Conservation (phyloP, 805 yeast genomes). For the Candida parachauliodes region DNA sequence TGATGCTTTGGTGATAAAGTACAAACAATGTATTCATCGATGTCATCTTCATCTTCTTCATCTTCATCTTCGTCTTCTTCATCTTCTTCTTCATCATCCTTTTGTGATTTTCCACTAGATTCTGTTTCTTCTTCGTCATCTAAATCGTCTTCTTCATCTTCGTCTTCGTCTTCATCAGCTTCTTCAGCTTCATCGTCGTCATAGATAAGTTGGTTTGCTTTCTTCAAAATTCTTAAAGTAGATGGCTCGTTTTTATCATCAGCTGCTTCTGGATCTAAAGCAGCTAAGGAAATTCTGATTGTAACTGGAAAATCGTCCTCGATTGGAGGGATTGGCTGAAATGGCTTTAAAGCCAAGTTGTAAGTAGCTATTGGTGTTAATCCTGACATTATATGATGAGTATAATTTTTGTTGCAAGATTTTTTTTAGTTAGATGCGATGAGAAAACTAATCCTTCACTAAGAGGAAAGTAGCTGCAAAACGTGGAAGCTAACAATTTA, state of each 20-base stretch:
- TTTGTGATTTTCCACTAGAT: constrained; percentile 13
- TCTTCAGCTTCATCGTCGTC: constrained; percentile 42
- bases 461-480: no score
- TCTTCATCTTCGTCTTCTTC: constrained; percentile 54
- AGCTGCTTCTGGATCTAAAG: constrained; percentile 84
- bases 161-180: constrained; percentile 43
- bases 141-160: constrained; percentile 42
- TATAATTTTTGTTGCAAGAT: not conserved
- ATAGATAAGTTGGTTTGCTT: constrained; percentile 43
- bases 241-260: constrained; percentile 83
- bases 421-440: constrained; percentile 4
- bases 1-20: constrained; percentile 84
- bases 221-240: constrained; percentile 84
- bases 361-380: constrained; percentile 78
- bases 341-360: constrained; percentile 83
- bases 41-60: constrained; percentile 66
- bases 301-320: constrained; percentile 85
- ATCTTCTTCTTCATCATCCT: constrained; percentile 47
- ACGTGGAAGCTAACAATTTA: no score
- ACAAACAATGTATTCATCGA: constrained; percentile 81
- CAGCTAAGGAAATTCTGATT: constrained; percentile 89
- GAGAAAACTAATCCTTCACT: no score
- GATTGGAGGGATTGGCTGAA: constrained; percentile 81
- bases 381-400: constrained; percentile 48
- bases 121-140: constrained; percentile 20